A percentile compares a stretch with the other conserved stretches of the same genome.
Evolutionary conservation across 345 rosid species (phyloP).

Genomic region (Isatis tinctoria): DNA sequence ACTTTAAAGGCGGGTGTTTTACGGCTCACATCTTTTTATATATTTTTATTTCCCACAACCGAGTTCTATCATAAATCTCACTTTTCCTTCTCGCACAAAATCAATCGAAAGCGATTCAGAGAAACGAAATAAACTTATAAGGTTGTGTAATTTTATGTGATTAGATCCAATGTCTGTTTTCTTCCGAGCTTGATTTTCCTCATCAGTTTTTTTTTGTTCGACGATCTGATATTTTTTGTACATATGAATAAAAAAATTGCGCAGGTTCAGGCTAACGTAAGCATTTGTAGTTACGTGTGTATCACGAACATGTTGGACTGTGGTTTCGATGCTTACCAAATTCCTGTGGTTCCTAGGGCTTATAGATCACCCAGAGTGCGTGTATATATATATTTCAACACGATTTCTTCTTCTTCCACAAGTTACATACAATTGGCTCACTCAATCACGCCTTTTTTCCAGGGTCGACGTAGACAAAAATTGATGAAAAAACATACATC

Average conservation of each 20-base stretch:
- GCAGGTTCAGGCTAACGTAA: conserved; percentile 3
- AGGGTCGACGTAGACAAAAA: conserved; percentile 17
- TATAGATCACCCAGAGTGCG: conserved; percentile 8
- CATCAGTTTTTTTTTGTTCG: background rate
- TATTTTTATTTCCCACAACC: background rate
- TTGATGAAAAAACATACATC: background rate
- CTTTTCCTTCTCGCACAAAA: conserved; percentile 1
- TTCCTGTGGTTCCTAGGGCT: conserved; percentile 13
- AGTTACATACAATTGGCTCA: background rate
- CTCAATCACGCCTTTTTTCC: background rate
- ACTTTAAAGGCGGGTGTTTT: conserved; percentile 28
- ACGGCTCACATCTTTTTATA: conserved; percentile 4
- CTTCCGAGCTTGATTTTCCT: background rate
- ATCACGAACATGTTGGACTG: conserved; percentile 13
- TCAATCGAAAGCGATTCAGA: background rate
- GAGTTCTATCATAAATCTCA: conserved; percentile 17
- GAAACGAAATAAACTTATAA: background rate
- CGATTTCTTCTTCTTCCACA: background rate
- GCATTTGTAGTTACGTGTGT: conserved; percentile 1
- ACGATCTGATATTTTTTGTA: background rate
- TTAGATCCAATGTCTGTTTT: background rate
- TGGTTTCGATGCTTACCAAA: conserved; percentile 13
- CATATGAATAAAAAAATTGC: background rate
- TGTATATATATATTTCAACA: background rate
- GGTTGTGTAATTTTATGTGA: background rate